A percentile compares a stretch with the other conserved stretches of the same genome.
These are phyloP conservation scores for Suhomyces faveliae DNA, from an alignment of 805 yeast species.

Conservation along the genomic window DNA sequence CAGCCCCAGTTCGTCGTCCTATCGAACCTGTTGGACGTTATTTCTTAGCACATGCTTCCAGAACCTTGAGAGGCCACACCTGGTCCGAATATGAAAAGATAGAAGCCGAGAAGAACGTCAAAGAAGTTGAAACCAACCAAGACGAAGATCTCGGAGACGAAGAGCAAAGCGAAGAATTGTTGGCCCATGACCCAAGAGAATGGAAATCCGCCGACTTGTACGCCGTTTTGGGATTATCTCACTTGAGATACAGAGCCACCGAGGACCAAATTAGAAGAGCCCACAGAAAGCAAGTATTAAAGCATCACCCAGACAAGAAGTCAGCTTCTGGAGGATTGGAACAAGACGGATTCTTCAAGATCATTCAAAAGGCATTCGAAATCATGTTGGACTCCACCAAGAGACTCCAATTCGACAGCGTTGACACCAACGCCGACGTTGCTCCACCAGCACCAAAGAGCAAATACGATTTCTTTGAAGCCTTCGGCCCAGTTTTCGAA, in stretches of 20 bases:
- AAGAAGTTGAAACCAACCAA: constrained; percentile 58
- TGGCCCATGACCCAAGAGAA: constrained; percentile 92
- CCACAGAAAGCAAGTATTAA: constrained; percentile 93
- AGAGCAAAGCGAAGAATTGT: constrained; percentile 65
- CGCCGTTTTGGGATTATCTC: constrained; percentile 91
- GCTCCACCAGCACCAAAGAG: constrained; percentile 68
- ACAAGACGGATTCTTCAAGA: constrained; percentile 95
- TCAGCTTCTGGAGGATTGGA: constrained; percentile 86
- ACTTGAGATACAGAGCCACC: constrained; percentile 86
- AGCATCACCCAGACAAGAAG: constrained; percentile 98
- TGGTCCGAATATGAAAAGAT: constrained; percentile 96
- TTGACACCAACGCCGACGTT: constrained; percentile 85
- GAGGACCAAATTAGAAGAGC: constrained; percentile 94
- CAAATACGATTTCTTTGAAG: constrained; percentile 80
- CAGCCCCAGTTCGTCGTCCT: constrained; percentile 71
- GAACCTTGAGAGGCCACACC: constrained; percentile 94
- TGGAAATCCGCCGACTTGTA: constrained; percentile 97
- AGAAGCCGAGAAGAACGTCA: constrained; percentile 87
- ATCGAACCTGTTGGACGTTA: constrained; percentile 96
- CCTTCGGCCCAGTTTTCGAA: constrained; percentile 90
- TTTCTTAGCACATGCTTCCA: constrained; percentile 94
- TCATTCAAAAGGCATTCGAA: constrained; percentile 96
- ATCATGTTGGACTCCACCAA: constrained; percentile 78
- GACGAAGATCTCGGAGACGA: constrained; percentile 74
- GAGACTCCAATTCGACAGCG: constrained; percentile 94